Evolutionary conservation across 169 alveolate genomes (phyloP), one percentile per base, ranked within the genome.

Genomic region (Cryptosporidium ryanae): DNA sequence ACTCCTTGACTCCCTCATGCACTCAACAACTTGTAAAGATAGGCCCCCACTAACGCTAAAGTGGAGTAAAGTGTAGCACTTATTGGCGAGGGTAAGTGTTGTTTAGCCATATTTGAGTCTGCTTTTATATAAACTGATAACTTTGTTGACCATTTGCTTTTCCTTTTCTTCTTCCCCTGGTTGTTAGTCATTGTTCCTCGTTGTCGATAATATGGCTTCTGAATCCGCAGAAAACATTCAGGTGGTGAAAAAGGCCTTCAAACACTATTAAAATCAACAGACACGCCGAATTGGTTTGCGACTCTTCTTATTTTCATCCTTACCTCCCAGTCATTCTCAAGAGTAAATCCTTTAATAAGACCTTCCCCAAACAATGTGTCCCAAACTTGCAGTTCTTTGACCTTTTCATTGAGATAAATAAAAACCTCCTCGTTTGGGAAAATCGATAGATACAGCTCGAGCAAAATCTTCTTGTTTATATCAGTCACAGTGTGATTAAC

Each of bases 271-370:
- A 31, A 76, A 13, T 76, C 68, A 23, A 76, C 18, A 43, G 87
- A 21, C 18, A 76, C 32, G 43, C 87, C 87, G 38, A 57, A 55
- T 31, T 76, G 87, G 1, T 67, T 34, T 2, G 65, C 76, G 23
- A 76, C 18, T 76, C 87, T 76, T 55, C 87, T 54, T 43, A 76
- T 76, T 55, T 76, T 76, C 87, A 76, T 76, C 59, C 87, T 76
- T 27, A 61, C 29, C 25, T 76, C 87, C 87, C 87, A 76, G 59
- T 76, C 87, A 61, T 46, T 38, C 31, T 76, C 87, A n/a, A 0
- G 27, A 6, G 87, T 59, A 59, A 76, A 76, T 13, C 87, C 87
- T 43, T 76, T 76, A 59, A 57, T 76, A 10, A 76, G 18, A 15
- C 17, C 18, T 23, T 61, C 64, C 12, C 87, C 87, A 76, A 57